A percentile compares a stretch with the other conserved stretches of the same genome.
Conservation (phyloP, 2,329 filamentous ascomycete species). For the Ascochyta koolunga region DNA sequence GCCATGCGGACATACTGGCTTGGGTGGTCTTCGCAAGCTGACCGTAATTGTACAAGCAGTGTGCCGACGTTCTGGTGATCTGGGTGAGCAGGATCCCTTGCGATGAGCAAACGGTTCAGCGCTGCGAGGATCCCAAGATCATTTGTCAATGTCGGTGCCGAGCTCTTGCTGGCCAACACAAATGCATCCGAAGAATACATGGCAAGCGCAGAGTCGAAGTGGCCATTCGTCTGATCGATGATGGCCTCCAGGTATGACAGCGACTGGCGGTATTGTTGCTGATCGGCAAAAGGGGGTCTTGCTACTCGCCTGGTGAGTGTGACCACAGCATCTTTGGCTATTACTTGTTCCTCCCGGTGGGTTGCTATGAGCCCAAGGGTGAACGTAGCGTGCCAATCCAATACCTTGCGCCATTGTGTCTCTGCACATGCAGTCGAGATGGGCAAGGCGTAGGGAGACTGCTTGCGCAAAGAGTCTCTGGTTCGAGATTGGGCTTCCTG, state of each 20-base stretch:
- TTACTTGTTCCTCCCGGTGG: slow-evolving; percentile 72
- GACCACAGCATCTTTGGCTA: slow-evolving; percentile 34
- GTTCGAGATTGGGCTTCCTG: slow-evolving; percentile 61
- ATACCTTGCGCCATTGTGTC: slow-evolving; percentile 67
- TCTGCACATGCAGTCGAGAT: slow-evolving; percentile 42
- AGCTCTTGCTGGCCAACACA: slow-evolving; percentile 50
- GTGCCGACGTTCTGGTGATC: slow-evolving; percentile 62
- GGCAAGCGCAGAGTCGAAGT: slow-evolving; percentile 69
- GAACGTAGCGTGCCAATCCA: slow-evolving; percentile 73
- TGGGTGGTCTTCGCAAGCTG: slow-evolving; percentile 70
- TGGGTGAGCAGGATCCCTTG: slow-evolving; percentile 47
- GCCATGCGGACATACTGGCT: slow-evolving; percentile 79
- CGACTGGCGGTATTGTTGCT: slow-evolving; percentile 58
- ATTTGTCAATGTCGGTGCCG: slow-evolving; percentile 34
- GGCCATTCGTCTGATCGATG: slow-evolving; percentile 77
- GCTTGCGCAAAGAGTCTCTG: slow-evolving; percentile 43
- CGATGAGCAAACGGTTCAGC: slow-evolving; percentile 57
- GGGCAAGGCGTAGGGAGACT: slow-evolving; percentile 26
- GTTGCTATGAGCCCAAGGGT: slow-evolving; percentile 73
- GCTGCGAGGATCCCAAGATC: slow-evolving; percentile 56
- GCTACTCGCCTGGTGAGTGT: slow-evolving; percentile 35
- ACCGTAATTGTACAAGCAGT: slow-evolving; percentile 69
- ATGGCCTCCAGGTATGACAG: slow-evolving; percentile 76
- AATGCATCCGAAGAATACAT: slow-evolving; percentile 70
- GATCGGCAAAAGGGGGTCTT: slow-evolving; percentile 51